Conservation (phyloP, 139 green algal species). For the Chlamydomonas schloesseri region DNA sequence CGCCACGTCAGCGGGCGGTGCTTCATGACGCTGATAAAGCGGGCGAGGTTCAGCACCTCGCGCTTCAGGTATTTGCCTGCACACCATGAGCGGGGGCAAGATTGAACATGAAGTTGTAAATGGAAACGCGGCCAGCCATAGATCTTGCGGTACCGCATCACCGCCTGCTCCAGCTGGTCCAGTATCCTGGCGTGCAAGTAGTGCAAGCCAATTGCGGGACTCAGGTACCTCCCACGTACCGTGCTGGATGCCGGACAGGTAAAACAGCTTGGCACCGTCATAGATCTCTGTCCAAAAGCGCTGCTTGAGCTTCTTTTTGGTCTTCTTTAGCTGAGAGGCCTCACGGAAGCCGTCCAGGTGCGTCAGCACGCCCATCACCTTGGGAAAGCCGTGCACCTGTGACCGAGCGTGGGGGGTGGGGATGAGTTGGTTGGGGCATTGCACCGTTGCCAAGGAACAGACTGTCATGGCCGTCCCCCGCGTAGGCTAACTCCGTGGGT, state of each 20-base stretch:
- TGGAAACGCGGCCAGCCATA: no score
- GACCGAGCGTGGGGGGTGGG: no score
- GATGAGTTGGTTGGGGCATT: no score
- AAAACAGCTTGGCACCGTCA: slow-evolving; percentile 99
- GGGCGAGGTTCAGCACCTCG: slow-evolving; percentile 91
- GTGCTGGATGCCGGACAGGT: slow-evolving; percentile 91
- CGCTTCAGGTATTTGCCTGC: slow-evolving; percentile 64
- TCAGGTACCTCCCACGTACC: slow-evolving; percentile 65
- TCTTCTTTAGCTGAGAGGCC: slow-evolving; percentile 87
- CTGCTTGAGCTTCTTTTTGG: slow-evolving; percentile 94
- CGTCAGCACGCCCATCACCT: slow-evolving; percentile 99
- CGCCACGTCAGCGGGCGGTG: slow-evolving; percentile 95
- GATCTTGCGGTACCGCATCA: no score
- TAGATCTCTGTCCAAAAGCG: slow-evolving; percentile 99
- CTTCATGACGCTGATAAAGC: slow-evolving; percentile 96
- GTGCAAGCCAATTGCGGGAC: neutral
- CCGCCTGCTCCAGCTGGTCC: no score
- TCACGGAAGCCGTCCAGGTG: slow-evolving; percentile 97
- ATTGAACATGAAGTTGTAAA: no score
- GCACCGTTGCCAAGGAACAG: no score
- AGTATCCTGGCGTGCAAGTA: no score
- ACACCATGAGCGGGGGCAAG: neutral
- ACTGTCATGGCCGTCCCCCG: no score
- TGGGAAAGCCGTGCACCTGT: slow-evolving; percentile 91
- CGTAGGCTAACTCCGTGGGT: no score